These are phyloP conservation scores for Pichia sp. DNA, from an alignment of 1,139 yeast genomes.

Conservation along the genomic window DNA sequence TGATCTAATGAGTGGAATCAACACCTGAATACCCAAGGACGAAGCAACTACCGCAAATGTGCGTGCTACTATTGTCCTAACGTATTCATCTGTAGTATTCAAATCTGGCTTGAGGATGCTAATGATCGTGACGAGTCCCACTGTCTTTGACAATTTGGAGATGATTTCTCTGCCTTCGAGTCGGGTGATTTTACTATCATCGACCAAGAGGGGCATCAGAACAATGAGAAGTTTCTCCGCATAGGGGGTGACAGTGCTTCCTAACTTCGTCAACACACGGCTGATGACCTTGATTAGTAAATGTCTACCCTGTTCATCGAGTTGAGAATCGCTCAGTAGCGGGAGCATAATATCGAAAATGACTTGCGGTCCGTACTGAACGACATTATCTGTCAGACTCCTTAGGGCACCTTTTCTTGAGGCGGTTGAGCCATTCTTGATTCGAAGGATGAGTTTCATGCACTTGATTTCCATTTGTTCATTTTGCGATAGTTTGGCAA, in stretches of 20 bases:
- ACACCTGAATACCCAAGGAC: constrained; percentile 63
- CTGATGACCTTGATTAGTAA: constrained; percentile 70
- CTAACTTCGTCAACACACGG: constrained; percentile 58
- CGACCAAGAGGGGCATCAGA: constrained; percentile 72
- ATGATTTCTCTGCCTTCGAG: constrained; percentile 77
- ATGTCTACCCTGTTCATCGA: constrained; percentile 84
- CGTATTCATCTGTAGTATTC: constrained; percentile 76
- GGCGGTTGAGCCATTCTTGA: constrained; percentile 72
- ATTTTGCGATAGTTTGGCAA: constrained; percentile 35
- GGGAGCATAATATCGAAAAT: constrained; percentile 70
- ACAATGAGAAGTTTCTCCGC: constrained; percentile 69
- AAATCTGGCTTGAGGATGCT: constrained; percentile 75
- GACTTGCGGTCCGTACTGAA: constrained; percentile 59
- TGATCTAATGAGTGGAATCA: constrained; percentile 77
- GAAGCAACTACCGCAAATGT: constrained; percentile 82
- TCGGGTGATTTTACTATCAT: constrained; percentile 68
- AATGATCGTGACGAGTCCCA: constrained; percentile 75
- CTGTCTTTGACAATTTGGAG: constrained; percentile 68
- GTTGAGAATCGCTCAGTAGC: constrained; percentile 57
- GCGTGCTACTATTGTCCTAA: constrained; percentile 70
- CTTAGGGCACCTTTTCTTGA: constrained; percentile 68
- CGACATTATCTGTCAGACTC: constrained; percentile 57
- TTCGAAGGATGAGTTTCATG: constrained; percentile 54
- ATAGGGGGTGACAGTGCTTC: constrained; percentile 61
- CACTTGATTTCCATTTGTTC: constrained; percentile 58